phyloP scores from a whole-genome alignment of 2,329 filamentous ascomycete genomes.

The Cordyceps javanica region DNA sequence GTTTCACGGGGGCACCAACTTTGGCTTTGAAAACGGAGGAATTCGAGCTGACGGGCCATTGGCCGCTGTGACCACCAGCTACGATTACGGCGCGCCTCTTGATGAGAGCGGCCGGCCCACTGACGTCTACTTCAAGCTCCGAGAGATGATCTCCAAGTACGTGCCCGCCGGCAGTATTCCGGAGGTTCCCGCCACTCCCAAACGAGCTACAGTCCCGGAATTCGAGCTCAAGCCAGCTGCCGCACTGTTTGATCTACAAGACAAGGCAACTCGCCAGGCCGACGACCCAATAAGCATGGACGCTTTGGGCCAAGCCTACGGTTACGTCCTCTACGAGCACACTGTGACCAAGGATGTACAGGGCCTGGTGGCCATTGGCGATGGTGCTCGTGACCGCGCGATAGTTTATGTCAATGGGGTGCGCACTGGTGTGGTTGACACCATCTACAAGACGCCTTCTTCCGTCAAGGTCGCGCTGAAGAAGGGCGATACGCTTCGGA shows the following conservation, averaged over 20 bases:
- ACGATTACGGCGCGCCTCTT: constrained; percentile 45
- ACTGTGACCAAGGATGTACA: constrained; percentile 18
- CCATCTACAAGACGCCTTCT: constrained; percentile 33
- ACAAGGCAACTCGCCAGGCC: constrained; percentile 20
- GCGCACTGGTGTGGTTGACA: constrained; percentile 39
- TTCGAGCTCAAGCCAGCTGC: constrained; percentile 32
- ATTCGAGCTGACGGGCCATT: constrained; percentile 33
- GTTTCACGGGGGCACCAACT: constrained; percentile 48
- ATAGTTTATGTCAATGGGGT: constrained; percentile 40
- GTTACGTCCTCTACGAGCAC: constrained; percentile 38
- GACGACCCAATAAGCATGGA: constrained; percentile 38
- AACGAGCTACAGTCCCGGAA: constrained; percentile 26
- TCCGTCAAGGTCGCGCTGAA: constrained; percentile 31
- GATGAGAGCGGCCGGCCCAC: constrained; percentile 43
- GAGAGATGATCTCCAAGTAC: constrained; percentile 33
- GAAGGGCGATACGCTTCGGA: constrained; percentile 33
- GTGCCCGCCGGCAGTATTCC: constrained; percentile 31
- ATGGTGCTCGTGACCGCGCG: constrained; percentile 38
- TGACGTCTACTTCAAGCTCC: constrained; percentile 35
- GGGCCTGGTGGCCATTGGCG: constrained; percentile 35
- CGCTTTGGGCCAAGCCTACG: constrained; percentile 36
- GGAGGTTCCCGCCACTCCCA: constrained; percentile 26
- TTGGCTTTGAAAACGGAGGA: constrained; percentile 40
- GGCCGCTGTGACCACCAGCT: constrained; percentile 38
- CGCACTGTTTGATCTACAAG: constrained; percentile 30